Evolutionary conservation across 345 rosid species (phyloP).

Genomic region (Geranium rotundifolium): DNA sequence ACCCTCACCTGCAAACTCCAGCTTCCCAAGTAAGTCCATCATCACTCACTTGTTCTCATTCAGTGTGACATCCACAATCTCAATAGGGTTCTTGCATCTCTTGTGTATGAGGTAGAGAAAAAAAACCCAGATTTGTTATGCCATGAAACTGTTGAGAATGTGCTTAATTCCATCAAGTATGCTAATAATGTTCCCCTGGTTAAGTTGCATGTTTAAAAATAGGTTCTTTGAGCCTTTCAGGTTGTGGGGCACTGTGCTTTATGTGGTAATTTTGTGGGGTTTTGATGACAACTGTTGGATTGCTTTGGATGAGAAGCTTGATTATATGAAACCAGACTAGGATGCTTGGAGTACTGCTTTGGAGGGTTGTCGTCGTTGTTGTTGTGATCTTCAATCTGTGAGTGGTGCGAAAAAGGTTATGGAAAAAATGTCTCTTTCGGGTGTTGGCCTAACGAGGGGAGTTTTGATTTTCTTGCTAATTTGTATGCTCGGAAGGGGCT

Average conservation of each 20-base stretch:
- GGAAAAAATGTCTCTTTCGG: slow-evolving; percentile 61
- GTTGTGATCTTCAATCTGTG: slow-evolving; percentile 44
- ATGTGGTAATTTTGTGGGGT: not conserved
- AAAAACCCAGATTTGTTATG: slow-evolving; percentile 43
- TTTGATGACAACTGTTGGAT: slow-evolving; percentile 32
- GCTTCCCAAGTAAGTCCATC: not conserved
- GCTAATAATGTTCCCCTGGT: slow-evolving; percentile 56
- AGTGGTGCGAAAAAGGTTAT: slow-evolving; percentile 54
- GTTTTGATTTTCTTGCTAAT: slow-evolving; percentile 75
- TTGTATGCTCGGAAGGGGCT: slow-evolving; percentile 74
- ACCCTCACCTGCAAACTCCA: too few relatives aligned
- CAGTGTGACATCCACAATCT: not conserved
- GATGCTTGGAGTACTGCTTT: slow-evolving; percentile 64
- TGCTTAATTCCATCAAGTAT: slow-evolving; percentile 46
- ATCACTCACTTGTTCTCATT: not conserved
- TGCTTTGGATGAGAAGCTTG: slow-evolving; percentile 64
- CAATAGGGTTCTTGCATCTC: not conserved
- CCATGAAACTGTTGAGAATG: slow-evolving; percentile 32
- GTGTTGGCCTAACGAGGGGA: slow-evolving; percentile 59
- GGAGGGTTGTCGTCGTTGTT: slow-evolving; percentile 36
- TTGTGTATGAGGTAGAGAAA: slow-evolving; percentile 19
- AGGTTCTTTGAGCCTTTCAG: not conserved
- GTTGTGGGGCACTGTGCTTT: not conserved
- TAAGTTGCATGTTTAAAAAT: slow-evolving; percentile 44
- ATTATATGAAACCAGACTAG: slow-evolving; percentile 61